Conservation (phyloP, 805 yeast genomes). For the Candida coleopterorum region DNA sequence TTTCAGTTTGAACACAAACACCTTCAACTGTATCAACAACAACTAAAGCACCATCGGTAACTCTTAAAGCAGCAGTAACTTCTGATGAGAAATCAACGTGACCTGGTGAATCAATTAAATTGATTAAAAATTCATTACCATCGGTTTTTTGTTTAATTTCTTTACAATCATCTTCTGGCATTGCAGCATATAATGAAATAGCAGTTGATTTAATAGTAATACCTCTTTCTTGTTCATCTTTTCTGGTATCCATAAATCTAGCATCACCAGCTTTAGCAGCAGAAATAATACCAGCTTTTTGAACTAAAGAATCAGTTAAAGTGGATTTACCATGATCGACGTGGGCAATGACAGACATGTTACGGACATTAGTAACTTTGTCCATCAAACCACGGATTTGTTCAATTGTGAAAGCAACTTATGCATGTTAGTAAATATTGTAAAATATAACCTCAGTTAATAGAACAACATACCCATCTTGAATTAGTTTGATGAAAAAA, state of each 20-base stretch:
- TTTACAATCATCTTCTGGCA: conserved; percentile 79
- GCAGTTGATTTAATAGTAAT: conserved; percentile 99
- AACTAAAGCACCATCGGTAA: conserved; percentile 99
- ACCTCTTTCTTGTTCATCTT: conserved; percentile 99
- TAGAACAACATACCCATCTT: conserved; percentile 12
- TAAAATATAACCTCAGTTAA: too few relatives aligned
- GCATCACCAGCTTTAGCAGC: conserved; percentile 99
- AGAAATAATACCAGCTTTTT: conserved; percentile 98
- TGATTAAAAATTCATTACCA: conserved; percentile 93
- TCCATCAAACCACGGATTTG: conserved; percentile 99
- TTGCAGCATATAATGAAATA: conserved; percentile 88
- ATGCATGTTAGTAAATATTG: conserved; percentile 4
- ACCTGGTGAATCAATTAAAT: conserved; percentile 99
- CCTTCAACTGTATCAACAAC: conserved; percentile 99
- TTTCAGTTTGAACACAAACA: conserved; percentile 99
- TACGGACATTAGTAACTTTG: conserved; percentile 99
- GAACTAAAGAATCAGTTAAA: conserved; percentile 98
- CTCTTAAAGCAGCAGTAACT: conserved; percentile 99
- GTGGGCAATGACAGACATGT: conserved; percentile 99
- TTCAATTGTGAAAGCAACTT: conserved; percentile 50
- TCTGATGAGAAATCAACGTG: conserved; percentile 99
- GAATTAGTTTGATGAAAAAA: conserved; percentile 4
- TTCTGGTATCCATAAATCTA: conserved; percentile 99
- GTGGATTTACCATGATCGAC: conserved; percentile 99
- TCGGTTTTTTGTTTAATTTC: conserved; percentile 88